These are phyloP conservation scores for Saksenaea vasiformis DNA, from an alignment of 371 early-diverging fungal species.

Conservation along the genomic window DNA sequence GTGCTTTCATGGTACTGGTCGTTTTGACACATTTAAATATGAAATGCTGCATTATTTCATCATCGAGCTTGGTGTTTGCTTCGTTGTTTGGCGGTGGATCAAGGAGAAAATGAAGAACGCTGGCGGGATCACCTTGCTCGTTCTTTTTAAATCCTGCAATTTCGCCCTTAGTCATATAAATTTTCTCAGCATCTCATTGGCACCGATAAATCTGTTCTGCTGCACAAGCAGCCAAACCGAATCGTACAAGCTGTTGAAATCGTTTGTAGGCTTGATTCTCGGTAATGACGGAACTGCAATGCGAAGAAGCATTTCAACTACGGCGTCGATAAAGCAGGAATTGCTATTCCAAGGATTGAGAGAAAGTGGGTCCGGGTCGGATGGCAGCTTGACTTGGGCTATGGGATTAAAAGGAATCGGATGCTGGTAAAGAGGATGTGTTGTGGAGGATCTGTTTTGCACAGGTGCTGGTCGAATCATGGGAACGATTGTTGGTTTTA, in stretches of 20 bases:
- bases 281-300: neutral
- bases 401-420: no score
- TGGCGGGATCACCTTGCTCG: neutral
- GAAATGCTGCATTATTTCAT: neutral
- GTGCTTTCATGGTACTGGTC: neutral
- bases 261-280: neutral
- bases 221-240: neutral
- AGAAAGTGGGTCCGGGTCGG: neutral
- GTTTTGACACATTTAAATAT: neutral
- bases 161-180: neutral
- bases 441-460: no score
- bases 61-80: neutral
- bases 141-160: neutral
- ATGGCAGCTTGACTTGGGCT: neutral
- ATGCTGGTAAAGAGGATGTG: no score
- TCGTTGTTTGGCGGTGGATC: neutral
- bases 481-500: no score
- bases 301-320: neutral
- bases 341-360: neutral
- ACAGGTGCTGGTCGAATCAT: no score
- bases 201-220: neutral
- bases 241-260: neutral
- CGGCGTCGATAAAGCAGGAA: neutral
- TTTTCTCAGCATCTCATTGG: neutral
- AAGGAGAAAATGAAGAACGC: neutral